A percentile compares a stretch with the other conserved stretches of the same genome.
Conservation (phyloP, 352 stramenopile genomes). For the Globisporangium takayamanum region DNA sequence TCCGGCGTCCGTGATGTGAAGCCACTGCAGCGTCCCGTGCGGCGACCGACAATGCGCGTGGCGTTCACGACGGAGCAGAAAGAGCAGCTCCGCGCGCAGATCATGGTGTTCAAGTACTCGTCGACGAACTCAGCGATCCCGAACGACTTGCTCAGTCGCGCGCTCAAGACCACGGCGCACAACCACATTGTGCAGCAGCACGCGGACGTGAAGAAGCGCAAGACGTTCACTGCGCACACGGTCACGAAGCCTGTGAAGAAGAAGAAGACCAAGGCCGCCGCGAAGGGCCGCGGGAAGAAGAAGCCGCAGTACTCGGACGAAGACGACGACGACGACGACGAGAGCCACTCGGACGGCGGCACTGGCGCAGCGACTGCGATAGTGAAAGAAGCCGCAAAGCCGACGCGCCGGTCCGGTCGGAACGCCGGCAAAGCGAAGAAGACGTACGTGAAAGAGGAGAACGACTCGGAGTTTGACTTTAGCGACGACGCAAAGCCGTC, state of each 20-base stretch:
- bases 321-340: constrained; percentile 43
- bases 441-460: constrained; percentile 79
- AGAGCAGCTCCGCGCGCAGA: constrained; percentile 83
- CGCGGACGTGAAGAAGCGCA: constrained; percentile 63
- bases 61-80: constrained; percentile 81
- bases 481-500: constrained; percentile 59
- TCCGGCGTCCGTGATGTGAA: constrained; percentile 54
- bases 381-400: constrained; percentile 35
- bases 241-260: constrained; percentile 62
- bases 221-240: constrained; percentile 54
- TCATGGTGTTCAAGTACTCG: constrained; percentile 90
- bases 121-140: constrained; percentile 72
- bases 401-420: constrained; percentile 70
- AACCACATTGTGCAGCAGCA: constrained; percentile 45
- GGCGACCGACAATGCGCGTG: constrained; percentile 40
- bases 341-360: constrained; percentile 61
- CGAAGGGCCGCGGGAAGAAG: constrained; percentile 52
- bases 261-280: constrained; percentile 65
- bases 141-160: constrained; percentile 63
- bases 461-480: constrained; percentile 56
- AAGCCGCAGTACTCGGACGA: constrained; percentile 60
- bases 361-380: constrained; percentile 19
- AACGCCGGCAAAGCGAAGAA: constrained; percentile 81
- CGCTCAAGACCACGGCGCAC: constrained; percentile 57
- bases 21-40: constrained; percentile 32